These are phyloP conservation scores for Phaeoacremonium minimum DNA, from an alignment of 2,329 filamentous ascomycete genomes.

Conservation along the genomic window DNA sequence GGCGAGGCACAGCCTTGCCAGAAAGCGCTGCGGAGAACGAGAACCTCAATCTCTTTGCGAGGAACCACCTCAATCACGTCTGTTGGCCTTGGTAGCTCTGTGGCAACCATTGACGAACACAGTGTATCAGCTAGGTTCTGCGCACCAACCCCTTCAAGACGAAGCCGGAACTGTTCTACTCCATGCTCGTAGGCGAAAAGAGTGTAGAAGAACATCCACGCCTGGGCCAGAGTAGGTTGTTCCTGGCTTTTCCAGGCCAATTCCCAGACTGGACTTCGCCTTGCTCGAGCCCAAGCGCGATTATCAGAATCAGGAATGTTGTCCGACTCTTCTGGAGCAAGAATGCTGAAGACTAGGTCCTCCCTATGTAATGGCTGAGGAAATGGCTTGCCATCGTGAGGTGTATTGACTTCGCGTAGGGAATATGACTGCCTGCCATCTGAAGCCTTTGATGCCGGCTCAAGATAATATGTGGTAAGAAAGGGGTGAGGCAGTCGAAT, in stretches of 20 bases:
- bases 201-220: conserved; percentile 41
- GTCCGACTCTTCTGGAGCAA: conserved; percentile 16
- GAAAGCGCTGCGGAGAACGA: conserved; percentile 40
- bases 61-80: neutral
- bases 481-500: conserved; percentile 43
- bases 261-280: conserved; percentile 33
- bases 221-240: conserved; percentile 34
- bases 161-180: conserved; percentile 36
- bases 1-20: conserved; percentile 14
- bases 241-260: conserved; percentile 31
- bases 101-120: conserved; percentile 3
- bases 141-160: conserved; percentile 28
- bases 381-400: conserved; percentile 21
- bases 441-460: too few relatives aligned
- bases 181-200: conserved; percentile 36
- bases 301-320: conserved; percentile 19
- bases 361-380: conserved; percentile 31
- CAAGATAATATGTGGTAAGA: conserved; percentile 36
- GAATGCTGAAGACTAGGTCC: conserved; percentile 23
- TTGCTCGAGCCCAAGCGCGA: conserved; percentile 35
- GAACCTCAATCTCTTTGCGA: conserved; percentile 24
- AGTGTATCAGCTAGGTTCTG: conserved; percentile 21
- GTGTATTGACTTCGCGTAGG: too few relatives aligned
- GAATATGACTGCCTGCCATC: too few relatives aligned
- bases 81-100: conserved; percentile 28